phyloP scores from a whole-genome alignment of 352 stramenopile species.

The Globisporangium echinulatum region DNA sequence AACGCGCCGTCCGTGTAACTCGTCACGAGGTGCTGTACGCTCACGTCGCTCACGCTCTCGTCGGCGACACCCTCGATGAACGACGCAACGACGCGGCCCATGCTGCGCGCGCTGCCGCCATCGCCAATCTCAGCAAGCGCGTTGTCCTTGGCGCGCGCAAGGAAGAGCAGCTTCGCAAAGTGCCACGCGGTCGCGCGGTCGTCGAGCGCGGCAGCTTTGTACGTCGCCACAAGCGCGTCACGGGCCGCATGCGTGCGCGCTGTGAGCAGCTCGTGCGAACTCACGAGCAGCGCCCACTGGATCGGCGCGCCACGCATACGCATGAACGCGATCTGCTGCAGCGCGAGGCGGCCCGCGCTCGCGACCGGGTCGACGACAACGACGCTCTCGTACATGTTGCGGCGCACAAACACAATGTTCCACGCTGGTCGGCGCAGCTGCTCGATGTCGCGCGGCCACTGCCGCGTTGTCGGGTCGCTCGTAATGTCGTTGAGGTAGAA shows the following conservation, averaged over 20 bases:
- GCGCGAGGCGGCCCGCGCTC: constrained; percentile 30
- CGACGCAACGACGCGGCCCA: constrained; percentile 26
- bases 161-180: constrained; percentile 72
- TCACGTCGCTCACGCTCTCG: constrained; percentile 30
- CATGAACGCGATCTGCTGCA: constrained; percentile 66
- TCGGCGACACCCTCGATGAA: constrained; percentile 53
- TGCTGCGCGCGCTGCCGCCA: constrained; percentile 5
- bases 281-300: constrained; percentile 70
- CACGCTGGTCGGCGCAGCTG: constrained; percentile 47
- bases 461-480: constrained; percentile 40
- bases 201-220: constrained; percentile 29
- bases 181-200: constrained; percentile 63
- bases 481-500: constrained; percentile 84
- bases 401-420: constrained; percentile 81
- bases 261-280: constrained; percentile 60
- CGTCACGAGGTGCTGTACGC: constrained; percentile 49
- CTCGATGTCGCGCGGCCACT: constrained; percentile 45
- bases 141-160: constrained; percentile 51
- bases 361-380: constrained; percentile 64
- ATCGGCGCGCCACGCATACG: constrained; percentile 64
- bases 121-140: constrained; percentile 6
- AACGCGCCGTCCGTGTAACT: constrained; percentile 52
- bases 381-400: constrained; percentile 86
- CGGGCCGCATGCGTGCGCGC: constrained; percentile 34
- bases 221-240: constrained; percentile 29